A percentile compares a stretch with the other conserved stretches of the same genome.
These are phyloP conservation scores for Zygosaccharomyces bailii DNA, from an alignment of 805 yeast species.

Conservation along the genomic window DNA sequence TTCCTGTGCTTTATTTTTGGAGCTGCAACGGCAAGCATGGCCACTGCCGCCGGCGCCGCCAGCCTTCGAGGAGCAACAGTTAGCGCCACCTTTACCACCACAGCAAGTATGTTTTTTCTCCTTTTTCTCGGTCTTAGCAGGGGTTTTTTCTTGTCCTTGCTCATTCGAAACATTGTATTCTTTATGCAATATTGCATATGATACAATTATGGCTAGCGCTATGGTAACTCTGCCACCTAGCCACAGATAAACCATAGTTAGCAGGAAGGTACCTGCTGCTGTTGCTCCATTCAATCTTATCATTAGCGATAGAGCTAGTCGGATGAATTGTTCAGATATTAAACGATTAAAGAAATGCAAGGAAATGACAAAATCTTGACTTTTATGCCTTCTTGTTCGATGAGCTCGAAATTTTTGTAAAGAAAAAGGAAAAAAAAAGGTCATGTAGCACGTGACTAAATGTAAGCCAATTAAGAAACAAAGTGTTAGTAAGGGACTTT, in stretches of 20 bases:
- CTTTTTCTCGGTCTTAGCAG: conserved; percentile 7
- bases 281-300: conserved; percentile 9
- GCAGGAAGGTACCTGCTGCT: conserved; percentile 6
- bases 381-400: conserved; percentile 1
- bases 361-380: not conserved
- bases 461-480: not conserved
- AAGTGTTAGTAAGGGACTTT: not conserved
- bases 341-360: too few species aligned
- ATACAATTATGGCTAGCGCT: conserved; percentile 29
- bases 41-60: conserved; percentile 15
- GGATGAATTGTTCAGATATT: too few species aligned
- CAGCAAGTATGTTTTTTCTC: conserved; percentile 25
- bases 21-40: conserved; percentile 36
- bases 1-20: conserved; percentile 25
- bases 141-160: conserved; percentile 6
- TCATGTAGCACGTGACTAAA: not conserved
- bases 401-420: not conserved
- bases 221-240: conserved; percentile 40
- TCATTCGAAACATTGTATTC: conserved; percentile 10
- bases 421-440: not conserved
- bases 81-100: conserved; percentile 23
- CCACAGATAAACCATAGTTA: conserved; percentile 18
- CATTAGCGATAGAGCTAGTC: not conserved
- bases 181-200: conserved; percentile 26
- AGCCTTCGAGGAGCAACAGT: conserved; percentile 22